phyloP scores from a whole-genome alignment of 371 early-diverging fungal species.

The Caulochytrium protostelioides region DNA sequence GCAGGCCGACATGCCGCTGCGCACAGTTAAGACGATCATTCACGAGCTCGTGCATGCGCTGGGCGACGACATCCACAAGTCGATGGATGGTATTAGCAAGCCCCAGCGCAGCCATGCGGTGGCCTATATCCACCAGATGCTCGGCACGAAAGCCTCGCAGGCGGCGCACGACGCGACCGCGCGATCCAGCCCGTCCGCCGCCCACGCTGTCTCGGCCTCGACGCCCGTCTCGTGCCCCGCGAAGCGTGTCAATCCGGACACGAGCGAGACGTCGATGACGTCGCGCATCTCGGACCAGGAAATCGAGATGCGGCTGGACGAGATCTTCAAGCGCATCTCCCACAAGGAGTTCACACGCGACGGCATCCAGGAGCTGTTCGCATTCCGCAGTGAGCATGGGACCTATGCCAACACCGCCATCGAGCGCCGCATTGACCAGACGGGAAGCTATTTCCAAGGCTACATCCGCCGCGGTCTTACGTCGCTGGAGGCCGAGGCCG shows the following conservation, averaged over 20 bases:
- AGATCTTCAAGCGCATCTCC: constrained; percentile 50
- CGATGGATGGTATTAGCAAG: constrained; percentile 38
- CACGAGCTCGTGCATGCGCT: constrained; percentile 48
- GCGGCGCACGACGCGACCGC: no score
- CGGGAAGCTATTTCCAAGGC: constrained; percentile 49
- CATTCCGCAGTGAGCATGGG: constrained; percentile 47
- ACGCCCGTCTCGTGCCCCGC: no score
- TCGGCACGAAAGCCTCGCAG: constrained; percentile 3
- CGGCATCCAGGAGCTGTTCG: constrained; percentile 52
- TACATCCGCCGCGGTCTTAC: constrained; percentile 40
- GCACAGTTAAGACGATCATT: constrained; percentile 77
- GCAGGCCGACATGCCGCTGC: constrained; percentile 71
- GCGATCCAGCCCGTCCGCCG: no score
- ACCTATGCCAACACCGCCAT: no score
- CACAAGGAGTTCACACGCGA: constrained; percentile 50
- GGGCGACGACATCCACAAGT: constrained; percentile 37
- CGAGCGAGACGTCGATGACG: no score
- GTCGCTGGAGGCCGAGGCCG: background rate
- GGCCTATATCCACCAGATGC: constrained; percentile 12
- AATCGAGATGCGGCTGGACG: constrained; percentile 18
- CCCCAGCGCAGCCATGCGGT: constrained; percentile 7
- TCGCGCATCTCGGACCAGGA: no score
- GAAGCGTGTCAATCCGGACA: no score
- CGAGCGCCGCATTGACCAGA: constrained; percentile 32
- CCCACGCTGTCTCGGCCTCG: no score